phyloP scores from a whole-genome alignment of 1,139 yeast genomes.

The Saccharomyces uvarum region DNA sequence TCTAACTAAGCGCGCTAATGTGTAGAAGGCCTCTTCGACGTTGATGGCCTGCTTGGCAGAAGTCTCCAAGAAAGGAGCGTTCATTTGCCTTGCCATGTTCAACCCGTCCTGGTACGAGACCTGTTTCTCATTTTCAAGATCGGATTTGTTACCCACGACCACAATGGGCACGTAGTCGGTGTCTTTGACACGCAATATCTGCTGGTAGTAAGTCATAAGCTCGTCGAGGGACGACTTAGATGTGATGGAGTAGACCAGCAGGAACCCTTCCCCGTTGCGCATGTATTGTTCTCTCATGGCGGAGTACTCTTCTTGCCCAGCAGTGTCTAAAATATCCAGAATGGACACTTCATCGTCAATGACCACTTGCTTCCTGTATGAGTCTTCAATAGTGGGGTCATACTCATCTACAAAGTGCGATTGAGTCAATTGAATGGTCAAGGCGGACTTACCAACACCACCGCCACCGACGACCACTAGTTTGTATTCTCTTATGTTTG shows the following conservation, averaged over 20 bases:
- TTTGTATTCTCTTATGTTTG: conserved; percentile 55
- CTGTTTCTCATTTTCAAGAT: conserved; percentile 71
- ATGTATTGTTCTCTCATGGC: conserved; percentile 94
- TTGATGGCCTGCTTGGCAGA: conserved; percentile 89
- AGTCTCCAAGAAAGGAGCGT: conserved; percentile 83
- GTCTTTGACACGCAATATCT: conserved; percentile 80
- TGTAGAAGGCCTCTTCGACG: conserved; percentile 86
- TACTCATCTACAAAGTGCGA: conserved; percentile 92
- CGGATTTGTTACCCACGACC: conserved; percentile 75
- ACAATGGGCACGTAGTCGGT: conserved; percentile 63
- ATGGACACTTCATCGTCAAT: conserved; percentile 74
- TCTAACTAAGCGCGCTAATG: conserved; percentile 60
- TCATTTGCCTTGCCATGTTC: conserved; percentile 62
- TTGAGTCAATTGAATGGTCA: conserved; percentile 84
- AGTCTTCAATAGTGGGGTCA: conserved; percentile 95
- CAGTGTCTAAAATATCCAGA: conserved; percentile 86
- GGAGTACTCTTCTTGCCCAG: conserved; percentile 96
- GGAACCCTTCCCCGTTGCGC: conserved; percentile 87
- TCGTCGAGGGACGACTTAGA: conserved; percentile 76
- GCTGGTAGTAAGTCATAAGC: conserved; percentile 69
- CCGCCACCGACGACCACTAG: conserved; percentile 96
- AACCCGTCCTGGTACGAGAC: conserved; percentile 78
- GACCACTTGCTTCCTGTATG: conserved; percentile 72
- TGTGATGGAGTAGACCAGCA: conserved; percentile 77
- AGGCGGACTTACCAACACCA: conserved; percentile 95